Conservation (phyloP, 1,139 yeast genomes). For the Kurtzmaniella natalensis region DNA sequence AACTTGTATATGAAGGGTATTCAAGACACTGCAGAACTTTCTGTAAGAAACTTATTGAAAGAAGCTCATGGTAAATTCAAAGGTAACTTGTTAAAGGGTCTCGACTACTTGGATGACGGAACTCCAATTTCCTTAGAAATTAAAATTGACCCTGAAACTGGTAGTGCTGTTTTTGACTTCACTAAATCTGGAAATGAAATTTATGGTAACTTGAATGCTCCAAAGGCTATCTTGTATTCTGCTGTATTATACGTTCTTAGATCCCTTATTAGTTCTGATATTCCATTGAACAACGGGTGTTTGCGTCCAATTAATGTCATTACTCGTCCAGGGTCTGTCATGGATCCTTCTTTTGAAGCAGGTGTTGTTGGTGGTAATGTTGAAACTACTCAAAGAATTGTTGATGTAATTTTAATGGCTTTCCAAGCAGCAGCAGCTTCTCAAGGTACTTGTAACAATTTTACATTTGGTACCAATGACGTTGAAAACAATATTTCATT, state of each 20-base stretch:
- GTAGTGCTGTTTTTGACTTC: conserved; percentile 40
- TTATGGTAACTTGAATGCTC: conserved; percentile 43
- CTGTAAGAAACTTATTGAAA: conserved; percentile 35
- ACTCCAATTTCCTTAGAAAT: conserved; percentile 36
- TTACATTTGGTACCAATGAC: conserved; percentile 44
- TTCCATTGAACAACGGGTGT: conserved; percentile 85
- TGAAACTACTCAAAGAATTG: conserved; percentile 80
- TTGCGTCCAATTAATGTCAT: conserved; percentile 61
- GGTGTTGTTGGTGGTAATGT: conserved; percentile 91
- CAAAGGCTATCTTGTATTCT: conserved; percentile 70
- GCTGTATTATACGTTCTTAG: conserved; percentile 77
- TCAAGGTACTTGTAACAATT: conserved; percentile 48
- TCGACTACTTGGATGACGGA: conserved; percentile 43
- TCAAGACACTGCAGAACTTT: conserved; percentile 39
- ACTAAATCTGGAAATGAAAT: conserved; percentile 40
- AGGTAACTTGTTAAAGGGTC: conserved; percentile 30
- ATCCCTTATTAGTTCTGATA: conserved; percentile 69
- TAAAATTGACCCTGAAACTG: conserved; percentile 28
- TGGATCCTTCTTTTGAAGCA: conserved; percentile 69
- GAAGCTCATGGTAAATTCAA: conserved; percentile 33
- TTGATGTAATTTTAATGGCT: conserved; percentile 73
- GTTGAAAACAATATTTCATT: conserved; percentile 31
- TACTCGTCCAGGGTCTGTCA: conserved; percentile 66
- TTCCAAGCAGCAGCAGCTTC: conserved; percentile 67
- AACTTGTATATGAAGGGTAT: conserved; percentile 40